These are phyloP conservation scores for Cylindrodendrum hubeiense DNA, from an alignment of 2,329 filamentous ascomycete species.

Conservation along the genomic window DNA sequence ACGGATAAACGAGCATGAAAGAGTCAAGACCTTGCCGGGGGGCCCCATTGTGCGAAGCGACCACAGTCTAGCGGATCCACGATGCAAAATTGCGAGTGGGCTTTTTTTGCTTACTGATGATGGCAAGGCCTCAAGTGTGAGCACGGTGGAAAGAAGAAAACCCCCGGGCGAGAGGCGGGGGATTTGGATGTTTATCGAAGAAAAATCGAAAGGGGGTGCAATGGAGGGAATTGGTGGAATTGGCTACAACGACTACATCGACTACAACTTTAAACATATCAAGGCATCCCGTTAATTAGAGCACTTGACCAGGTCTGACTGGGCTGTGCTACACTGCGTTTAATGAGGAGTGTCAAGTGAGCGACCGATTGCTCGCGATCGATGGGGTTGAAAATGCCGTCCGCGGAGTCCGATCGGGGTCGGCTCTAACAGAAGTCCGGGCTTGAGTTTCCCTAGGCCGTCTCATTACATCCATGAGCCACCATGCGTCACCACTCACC, in stretches of 20 bases:
- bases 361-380: not conserved
- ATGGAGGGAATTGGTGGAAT: not conserved
- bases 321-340: conserved; percentile 11
- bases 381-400: conserved; percentile 21
- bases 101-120: not conserved
- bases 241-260: no score
- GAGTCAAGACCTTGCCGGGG: not conserved
- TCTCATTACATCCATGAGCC: not conserved
- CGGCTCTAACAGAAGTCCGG: conserved; percentile 43
- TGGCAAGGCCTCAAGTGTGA: not conserved
- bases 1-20: conserved; percentile 5
- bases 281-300: not conserved
- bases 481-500: conserved; percentile 14
- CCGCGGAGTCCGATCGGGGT: conserved; percentile 43
- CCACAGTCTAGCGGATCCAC: conserved; percentile 27
- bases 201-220: not conserved
- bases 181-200: not conserved
- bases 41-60: not conserved
- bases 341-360: conserved; percentile 1
- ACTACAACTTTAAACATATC: not conserved
- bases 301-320: not conserved
- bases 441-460: conserved; percentile 10
- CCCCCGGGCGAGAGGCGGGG: not conserved
- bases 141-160: not conserved
- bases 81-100: conserved; percentile 32